A percentile compares a stretch with the other conserved stretches of the same genome.
Conservation (phyloP, 2,329 filamentous ascomycete species). For the Trichoderma cornu-damae region DNA sequence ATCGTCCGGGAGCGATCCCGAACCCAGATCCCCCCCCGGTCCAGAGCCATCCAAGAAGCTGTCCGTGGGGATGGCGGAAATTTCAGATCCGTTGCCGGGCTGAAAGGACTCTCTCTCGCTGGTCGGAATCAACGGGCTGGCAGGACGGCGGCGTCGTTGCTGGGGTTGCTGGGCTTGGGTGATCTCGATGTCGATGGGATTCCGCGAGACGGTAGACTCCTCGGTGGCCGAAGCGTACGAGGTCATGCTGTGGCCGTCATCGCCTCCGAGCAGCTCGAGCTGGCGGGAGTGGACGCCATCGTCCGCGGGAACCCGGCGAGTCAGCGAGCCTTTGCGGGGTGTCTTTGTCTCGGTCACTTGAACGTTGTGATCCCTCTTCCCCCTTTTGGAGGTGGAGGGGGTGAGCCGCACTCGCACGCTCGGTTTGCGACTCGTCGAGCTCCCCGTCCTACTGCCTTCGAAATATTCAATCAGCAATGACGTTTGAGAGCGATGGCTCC, state of each 20-base stretch:
- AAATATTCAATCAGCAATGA: constrained; percentile 94
- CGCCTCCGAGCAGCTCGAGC: constrained; percentile 43
- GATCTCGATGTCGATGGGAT: constrained; percentile 87
- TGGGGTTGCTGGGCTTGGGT: constrained; percentile 55
- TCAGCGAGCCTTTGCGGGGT: constrained; percentile 60
- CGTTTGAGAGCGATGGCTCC: constrained; percentile 67
- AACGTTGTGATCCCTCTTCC: constrained; percentile 60
- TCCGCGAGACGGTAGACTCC: constrained; percentile 69
- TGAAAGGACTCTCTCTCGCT: constrained; percentile 55
- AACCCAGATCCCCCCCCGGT: constrained; percentile 33
- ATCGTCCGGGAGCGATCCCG: constrained; percentile 34
- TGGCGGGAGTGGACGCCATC: constrained; percentile 38
- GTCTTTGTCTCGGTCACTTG: constrained; percentile 79
- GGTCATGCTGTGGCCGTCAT: constrained; percentile 62
- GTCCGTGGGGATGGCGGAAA: constrained; percentile 67
- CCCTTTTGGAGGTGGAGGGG: constrained; percentile 70
- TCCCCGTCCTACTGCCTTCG: constrained; percentile 65
- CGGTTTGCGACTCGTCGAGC: constrained; percentile 62
- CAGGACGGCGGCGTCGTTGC: constrained; percentile 55
- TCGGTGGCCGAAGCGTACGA: constrained; percentile 76
- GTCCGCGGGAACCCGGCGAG: constrained; percentile 50
- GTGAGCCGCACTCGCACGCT: constrained; percentile 77
- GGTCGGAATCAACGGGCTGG: constrained; percentile 62
- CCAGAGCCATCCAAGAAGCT: constrained; percentile 58
- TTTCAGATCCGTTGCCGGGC: constrained; percentile 68